Base-by-base conservation (phyloP, 352 stramenopile species). In the Lagenidium sp. region DNA sequence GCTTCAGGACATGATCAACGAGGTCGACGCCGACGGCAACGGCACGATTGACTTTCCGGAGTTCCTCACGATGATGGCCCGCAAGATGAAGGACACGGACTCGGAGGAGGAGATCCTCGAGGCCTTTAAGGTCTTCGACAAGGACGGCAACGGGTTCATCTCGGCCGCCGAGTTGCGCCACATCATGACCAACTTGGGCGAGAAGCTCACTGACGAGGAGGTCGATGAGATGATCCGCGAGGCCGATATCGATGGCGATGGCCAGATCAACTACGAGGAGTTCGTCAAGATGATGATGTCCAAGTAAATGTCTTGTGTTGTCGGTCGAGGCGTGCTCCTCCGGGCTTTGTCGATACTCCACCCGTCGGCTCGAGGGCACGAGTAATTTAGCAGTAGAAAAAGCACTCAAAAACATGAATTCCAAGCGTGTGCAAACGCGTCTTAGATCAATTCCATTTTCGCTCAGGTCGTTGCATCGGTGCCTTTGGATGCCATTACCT, bases 251-350 rank as follows among this genome's bases (percentile, higher is more conserved):
- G 95, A 99, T 71, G 95, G 95, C 38, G 95, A 98, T 72, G 95
- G 95, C 55, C 95, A 99, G 82, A 98, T 99, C 80, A 99, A 98
- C 86, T 98, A 98, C 83, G 95, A 99, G 77, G 95, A 99, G 70
- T 99, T 99, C 68, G 94, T 99, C 59, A 98, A 98, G 86, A 98
- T 98, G 93, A 99, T 99, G 95, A 98, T 99, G 89, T 94, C 82
- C 65, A 95, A 96, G 81, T 96, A 95, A 91, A 53, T 45, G 39
- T 43, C 28, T 15, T 43, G 36, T n/a, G n/a, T n/a, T n/a, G n/a
- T n/a, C n/a, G n/a, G n/a, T n/a, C n/a, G n/a, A n/a, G n/a, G n/a
- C n/a, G n/a, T n/a, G n/a, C n/a, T n/a, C n/a, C n/a, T n/a, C n/a
- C n/a, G n/a, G n/a, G n/a, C n/a, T n/a, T n/a, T n/a, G n/a, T n/a